These are phyloP conservation scores for Phascolomyces articulosus DNA, from an alignment of 371 early-diverging fungal species.

Conservation along the genomic window DNA sequence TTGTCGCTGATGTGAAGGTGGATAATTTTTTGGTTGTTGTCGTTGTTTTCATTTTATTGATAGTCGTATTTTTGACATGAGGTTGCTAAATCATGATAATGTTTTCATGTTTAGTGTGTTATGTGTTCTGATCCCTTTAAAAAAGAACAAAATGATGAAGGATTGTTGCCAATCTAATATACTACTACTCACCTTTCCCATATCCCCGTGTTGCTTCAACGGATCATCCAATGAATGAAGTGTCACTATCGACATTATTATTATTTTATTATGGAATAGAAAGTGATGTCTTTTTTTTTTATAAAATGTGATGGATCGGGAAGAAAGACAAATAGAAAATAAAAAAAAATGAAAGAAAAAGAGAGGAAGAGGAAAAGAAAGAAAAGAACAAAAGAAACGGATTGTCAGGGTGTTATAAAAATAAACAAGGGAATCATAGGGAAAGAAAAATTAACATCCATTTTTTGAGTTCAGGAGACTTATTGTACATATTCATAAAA, in stretches of 20 bases:
- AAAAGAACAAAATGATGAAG: too few species aligned
- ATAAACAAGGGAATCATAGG: too few species aligned
- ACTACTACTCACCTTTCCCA: neutral
- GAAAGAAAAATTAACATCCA: too few species aligned
- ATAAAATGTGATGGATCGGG: too few species aligned
- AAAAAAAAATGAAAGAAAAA: neutral
- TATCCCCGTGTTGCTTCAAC: conserved; percentile 1
- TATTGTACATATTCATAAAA: neutral
- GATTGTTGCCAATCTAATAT: too few species aligned
- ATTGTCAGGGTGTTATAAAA: too few species aligned
- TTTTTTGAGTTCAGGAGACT: conserved; percentile 12
- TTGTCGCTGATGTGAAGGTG: neutral
- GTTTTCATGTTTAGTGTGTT: neutral
- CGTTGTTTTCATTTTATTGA: neutral
- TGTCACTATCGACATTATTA: neutral
- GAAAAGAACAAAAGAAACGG: neutral
- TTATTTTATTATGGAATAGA: neutral
- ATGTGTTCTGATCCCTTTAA: too few species aligned
- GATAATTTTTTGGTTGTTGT: too few species aligned
- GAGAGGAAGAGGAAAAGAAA: neutral
- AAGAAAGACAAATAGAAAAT: neutral
- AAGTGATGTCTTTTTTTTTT: too few species aligned
- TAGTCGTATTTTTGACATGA: neutral
- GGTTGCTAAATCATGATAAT: neutral
- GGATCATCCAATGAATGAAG: neutral